Evolutionary conservation across 2,329 filamentous ascomycete species (phyloP).

Genomic region (Venturia pyrina): DNA sequence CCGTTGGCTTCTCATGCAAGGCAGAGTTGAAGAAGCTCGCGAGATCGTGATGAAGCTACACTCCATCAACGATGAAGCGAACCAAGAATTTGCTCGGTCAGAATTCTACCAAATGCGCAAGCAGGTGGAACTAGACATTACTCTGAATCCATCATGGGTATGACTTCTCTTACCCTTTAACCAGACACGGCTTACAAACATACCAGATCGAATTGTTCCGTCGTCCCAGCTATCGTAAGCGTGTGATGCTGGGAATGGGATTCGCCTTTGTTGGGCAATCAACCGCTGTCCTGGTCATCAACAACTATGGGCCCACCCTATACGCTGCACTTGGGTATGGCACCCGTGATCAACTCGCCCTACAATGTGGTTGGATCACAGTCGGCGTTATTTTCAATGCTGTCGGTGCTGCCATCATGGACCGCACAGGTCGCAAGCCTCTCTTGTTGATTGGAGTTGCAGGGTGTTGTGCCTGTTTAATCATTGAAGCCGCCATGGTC

Average conservation of each 20-base stretch:
- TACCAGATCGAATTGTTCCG: conserved; percentile 17
- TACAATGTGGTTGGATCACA: conserved; percentile 21
- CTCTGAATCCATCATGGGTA: conserved; percentile 15
- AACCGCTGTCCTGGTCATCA: conserved; percentile 19
- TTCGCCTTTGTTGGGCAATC: conserved; percentile 20
- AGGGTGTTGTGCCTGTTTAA: conserved; percentile 18
- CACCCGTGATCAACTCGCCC: conserved; percentile 18
- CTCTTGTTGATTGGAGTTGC: conserved; percentile 19
- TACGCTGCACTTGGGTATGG: conserved; percentile 19
- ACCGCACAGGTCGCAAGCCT: conserved; percentile 8
- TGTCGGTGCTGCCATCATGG: conserved; percentile 12
- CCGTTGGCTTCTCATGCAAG: conserved; percentile 45
- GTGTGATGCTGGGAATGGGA: conserved; percentile 17
- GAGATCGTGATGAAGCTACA: conserved; percentile 15
- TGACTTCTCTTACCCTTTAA: background rate
- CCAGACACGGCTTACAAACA: conserved; percentile 6
- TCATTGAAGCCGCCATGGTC: conserved; percentile 20
- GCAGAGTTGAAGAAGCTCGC: conserved; percentile 36
- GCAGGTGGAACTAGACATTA: conserved; percentile 18
- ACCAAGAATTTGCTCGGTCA: conserved; percentile 18
- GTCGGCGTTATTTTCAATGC: conserved; percentile 19
- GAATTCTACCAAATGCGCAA: conserved; percentile 23
- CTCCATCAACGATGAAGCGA: conserved; percentile 15
- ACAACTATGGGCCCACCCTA: conserved; percentile 20
- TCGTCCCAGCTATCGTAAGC: conserved; percentile 18